Evolutionary conservation across 1,284 basidiomycete species (phyloP).

Genomic region (Moesziomyces sp.): DNA sequence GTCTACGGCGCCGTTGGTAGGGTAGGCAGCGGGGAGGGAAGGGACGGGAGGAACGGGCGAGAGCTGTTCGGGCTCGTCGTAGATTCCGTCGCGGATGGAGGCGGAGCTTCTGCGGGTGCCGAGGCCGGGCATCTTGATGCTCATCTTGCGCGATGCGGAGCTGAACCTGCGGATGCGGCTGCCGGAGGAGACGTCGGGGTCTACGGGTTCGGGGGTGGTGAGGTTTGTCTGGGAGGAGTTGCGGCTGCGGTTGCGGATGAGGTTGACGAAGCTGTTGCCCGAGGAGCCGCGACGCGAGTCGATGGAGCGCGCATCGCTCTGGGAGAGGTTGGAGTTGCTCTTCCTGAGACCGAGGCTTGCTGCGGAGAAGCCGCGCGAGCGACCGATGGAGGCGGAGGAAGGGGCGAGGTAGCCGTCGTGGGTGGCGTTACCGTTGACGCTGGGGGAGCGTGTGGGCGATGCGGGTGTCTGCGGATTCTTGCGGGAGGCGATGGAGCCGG

Average conservation of each 20-base stretch:
- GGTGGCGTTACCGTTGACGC: background rate
- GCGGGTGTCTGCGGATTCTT: constrained; percentile 1
- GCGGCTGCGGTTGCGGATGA: constrained; percentile 40
- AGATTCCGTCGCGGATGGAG: constrained; percentile 19
- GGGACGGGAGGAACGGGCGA: constrained; percentile 23
- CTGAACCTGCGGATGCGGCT: constrained; percentile 39
- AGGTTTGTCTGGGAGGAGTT: constrained; percentile 43
- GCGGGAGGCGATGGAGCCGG: constrained; percentile 22
- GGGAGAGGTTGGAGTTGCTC: constrained; percentile 50
- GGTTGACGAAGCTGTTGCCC: constrained; percentile 31
- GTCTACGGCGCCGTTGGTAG: background rate
- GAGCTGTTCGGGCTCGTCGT: constrained; percentile 26
- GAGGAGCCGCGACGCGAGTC: constrained; percentile 38
- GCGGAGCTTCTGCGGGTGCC: constrained; percentile 19
- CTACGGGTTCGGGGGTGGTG: constrained; percentile 19
- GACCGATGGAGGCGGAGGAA: constrained; percentile 7
- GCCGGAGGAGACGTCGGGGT: background rate
- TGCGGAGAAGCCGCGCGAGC: constrained; percentile 17
- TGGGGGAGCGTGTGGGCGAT: constrained; percentile 16
- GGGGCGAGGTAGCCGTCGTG: constrained; percentile 27
- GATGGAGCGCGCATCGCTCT: constrained; percentile 45
- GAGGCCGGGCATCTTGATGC: constrained; percentile 38
- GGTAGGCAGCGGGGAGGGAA: constrained; percentile 16
- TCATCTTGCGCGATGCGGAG: constrained; percentile 40
- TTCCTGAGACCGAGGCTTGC: constrained; percentile 35